Evolutionary conservation across 129 eudicot genomes (phyloP), one percentile per base, ranked within the genome.

Genomic region (Sambucus nigra): DNA sequence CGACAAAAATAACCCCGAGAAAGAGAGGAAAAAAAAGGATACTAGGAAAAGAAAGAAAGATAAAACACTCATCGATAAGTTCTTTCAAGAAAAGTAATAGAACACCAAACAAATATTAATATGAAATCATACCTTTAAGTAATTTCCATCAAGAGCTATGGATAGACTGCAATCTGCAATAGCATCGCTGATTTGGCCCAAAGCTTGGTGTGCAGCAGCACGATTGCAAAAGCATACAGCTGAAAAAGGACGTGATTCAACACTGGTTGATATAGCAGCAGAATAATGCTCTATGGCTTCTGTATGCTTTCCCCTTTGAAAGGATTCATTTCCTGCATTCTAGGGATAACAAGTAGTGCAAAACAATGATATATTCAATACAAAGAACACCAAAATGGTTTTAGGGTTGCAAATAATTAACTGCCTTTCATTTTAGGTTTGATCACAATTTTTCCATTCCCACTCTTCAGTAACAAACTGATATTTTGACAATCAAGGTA

Each of bases 221-320:
- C 95, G 95, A 72, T 91, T 91, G 74, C 94, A 79, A 55, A 91
- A 81, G 62, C 98, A 91, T 46, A 86, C 80, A 53, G 98, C 95
- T 60, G 94, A 78, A 79, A 91, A 91, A 47, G 94, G 71, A 19
- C 81, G 86, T 33, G 95, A 85, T 31, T 91, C 88, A 9, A 72
- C 60, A 63, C 95, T 91, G 67, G 67, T 74, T 12, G 79, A 85
- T 71, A 91, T 82, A 25, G 94, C 98, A 32, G 74, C 60, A 23
- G 87, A 79, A 69, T 91, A 91, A 63, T 91, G 88, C 73, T 85
- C 98, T 25, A 91, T 52, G 25, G 98, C 98, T 71, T 91, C 95
- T 19, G 74, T 23, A 73, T 79, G 76, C 55, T 63, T 77, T 40
- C 94, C 94, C 49, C 60, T 45, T 38, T 75, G 82, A 74, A 91